Evolutionary conservation across 2,329 filamentous ascomycete genomes (phyloP).

Genomic region (Penicillium brasilianum): DNA sequence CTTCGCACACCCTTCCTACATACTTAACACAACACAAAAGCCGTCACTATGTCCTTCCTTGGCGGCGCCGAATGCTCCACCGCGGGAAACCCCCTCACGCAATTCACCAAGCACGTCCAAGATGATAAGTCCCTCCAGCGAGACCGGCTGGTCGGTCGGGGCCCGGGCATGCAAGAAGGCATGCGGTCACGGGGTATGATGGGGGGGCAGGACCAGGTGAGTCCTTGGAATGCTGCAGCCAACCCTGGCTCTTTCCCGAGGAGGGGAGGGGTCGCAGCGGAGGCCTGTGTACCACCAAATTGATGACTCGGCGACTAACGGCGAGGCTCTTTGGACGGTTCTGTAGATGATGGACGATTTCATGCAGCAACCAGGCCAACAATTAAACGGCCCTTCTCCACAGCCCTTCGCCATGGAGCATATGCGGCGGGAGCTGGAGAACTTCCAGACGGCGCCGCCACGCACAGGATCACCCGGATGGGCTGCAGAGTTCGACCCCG

Average conservation of each 20-base stretch:
- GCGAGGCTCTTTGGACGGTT: constrained; percentile 33
- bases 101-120: constrained; percentile 96
- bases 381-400: constrained; percentile 58
- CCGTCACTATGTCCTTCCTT: constrained; percentile 81
- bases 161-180: constrained; percentile 72
- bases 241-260: constrained; percentile 2
- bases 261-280: constrained; percentile 1
- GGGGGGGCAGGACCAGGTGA: constrained; percentile 74
- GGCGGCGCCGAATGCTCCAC: constrained; percentile 97
- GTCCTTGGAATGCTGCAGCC: constrained; percentile 13
- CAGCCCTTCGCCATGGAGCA: constrained; percentile 70
- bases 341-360: constrained; percentile 90
- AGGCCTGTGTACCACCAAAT: constrained; percentile 3
- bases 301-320: constrained; percentile 11
- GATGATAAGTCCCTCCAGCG: constrained; percentile 95
- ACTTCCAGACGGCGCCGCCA: constrained; percentile 54
- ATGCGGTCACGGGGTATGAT: constrained; percentile 75
- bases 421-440: constrained; percentile 66
- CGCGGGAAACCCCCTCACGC: constrained; percentile 90
- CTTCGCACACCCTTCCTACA: neutral
- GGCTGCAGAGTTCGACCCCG: constrained; percentile 68
- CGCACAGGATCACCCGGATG: constrained; percentile 63
- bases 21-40: neutral
- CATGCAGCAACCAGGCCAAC: constrained; percentile 73
- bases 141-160: constrained; percentile 80